Evolutionary conservation across 148 eudicot genomes (phyloP).

Genomic region (Nepenthes mirabilis): DNA sequence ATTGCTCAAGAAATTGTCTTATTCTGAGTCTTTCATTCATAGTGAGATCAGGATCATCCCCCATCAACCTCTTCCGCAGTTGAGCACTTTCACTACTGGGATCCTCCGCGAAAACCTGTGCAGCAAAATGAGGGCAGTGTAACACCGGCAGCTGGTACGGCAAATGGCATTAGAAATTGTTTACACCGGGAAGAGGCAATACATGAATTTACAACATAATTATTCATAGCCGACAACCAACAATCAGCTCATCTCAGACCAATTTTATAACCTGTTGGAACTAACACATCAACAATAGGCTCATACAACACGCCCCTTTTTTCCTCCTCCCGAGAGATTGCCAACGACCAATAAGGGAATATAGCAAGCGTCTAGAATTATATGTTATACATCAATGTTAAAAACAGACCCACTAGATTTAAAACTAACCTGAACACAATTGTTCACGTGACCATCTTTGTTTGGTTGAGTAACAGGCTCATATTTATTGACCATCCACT

Average conservation of each 20-base stretch:
- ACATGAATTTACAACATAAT: too few relatives aligned
- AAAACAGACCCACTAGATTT: neutral
- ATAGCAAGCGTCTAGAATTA: too few relatives aligned
- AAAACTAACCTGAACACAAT: neutral
- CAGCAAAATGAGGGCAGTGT: neutral
- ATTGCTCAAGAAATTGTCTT: conserved; percentile 50
- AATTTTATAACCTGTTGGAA: too few relatives aligned
- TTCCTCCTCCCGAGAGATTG: too few relatives aligned
- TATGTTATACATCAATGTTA: too few relatives aligned
- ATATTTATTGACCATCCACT: conserved; percentile 59
- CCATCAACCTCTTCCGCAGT: conserved; percentile 38
- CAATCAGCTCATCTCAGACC: too few relatives aligned
- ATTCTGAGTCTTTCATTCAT: conserved; percentile 36
- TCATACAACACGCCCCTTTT: too few relatives aligned
- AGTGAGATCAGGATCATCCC: conserved; percentile 53
- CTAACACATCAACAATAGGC: too few relatives aligned
- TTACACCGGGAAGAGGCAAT: too few relatives aligned
- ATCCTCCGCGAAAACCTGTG: conserved; percentile 28
- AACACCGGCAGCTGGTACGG: too few relatives aligned
- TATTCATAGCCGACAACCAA: neutral
- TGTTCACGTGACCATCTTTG: conserved; percentile 47
- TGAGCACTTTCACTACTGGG: conserved; percentile 21
- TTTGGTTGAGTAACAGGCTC: conserved; percentile 55
- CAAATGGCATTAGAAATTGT: too few relatives aligned
- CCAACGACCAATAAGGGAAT: too few relatives aligned